Base-by-base conservation (phyloP, 106 monocot genomes). In the Dendrobium officinale region DNA sequence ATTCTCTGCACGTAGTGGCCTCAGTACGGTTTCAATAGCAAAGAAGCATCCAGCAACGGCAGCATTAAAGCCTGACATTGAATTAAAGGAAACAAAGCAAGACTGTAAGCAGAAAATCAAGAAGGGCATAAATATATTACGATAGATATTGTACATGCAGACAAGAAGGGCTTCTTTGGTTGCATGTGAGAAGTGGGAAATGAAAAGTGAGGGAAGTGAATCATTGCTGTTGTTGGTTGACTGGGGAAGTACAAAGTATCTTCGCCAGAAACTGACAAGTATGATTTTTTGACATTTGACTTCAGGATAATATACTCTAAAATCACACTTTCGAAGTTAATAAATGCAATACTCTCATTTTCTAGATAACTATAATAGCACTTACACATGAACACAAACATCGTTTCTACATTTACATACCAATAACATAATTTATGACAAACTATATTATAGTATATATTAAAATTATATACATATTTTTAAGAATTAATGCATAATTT, bases 31-130 rank as follows among this genome's bases (percentile, higher is more conserved):
- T 82, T 96, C 96, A 80, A 96, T 96, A 10, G 96, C 93, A 86
- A 96, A 96, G 85, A 96, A 96, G 47, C 96, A 96, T 37, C 96
- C 96, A 85, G 96, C 96, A 86, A 96, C 96, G 54, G 96, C 93
- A 58, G 96, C 96, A 87, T 96, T 93, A 80, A 96, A 96, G 6
- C 96, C 96, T 96, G 90, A 80, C 85, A 81, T 68, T 29, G 26
- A 83, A 77, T 42, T 51, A 85, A 76, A 51, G 26, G 51, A 76
- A n/a, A 9, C 27, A 15, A n/a, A 27, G 16, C 9, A 49, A 22
- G 11, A 76, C 19, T 49, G 15, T 1, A 9, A 76, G 24, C 20
- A 75, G 44, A 5, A 42, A 75, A 43, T 43, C 31, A 75, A 75
- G 74, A 75, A 43, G 4, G 42, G 16, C 74, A 75, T 7, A 75